Evolutionary conservation across 352 stramenopile genomes (phyloP), one percentile per base, ranked within the genome.

Genomic region (Thalassiosira hispida): DNA sequence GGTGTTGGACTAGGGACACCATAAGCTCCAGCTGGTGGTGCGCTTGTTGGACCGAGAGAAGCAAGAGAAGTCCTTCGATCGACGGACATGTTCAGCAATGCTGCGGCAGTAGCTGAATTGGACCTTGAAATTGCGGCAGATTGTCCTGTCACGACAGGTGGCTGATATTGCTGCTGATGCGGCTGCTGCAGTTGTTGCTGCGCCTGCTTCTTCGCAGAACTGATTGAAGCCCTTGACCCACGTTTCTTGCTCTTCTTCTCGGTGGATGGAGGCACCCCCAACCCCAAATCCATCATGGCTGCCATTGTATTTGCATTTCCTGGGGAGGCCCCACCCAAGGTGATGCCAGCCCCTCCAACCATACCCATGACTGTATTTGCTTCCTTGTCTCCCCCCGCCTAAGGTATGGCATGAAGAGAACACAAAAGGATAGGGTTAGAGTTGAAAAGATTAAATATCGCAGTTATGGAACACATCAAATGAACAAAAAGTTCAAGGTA

Each of bases 61-160:
- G 44, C 59, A 1, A n/a, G n/a, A n/a, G 59, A 56, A 1, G 56
- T 7, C 27, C 59, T 29, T 60, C 61, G 44, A 56, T 70, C 61
- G 27, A 60, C 60, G 23, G 64, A 79, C 61, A 79, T 79, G 20
- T 73, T 79, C 62, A 79, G 22, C 42, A 81, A 47, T 49, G 57
- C 57, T 23, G 65, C 59, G 5, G 73, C 64, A 33, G 73, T 71
- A 9, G 51, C 53, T 25, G 57, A 71, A 27, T 49, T 25, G 11
- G 52, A 52, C 51, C 57, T 71, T 66, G 61, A 72, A 42, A 52
- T 60, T 20, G 38, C 14, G 3, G 49, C 33, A n/a, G 59, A 51
- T 59, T 35, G 60, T 51, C n/a, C 35, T 38, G 57, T 35, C 6
- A 22, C 57, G 11, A 25, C 12, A 20, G 29, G 12, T 7, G 25